phyloP scores from a whole-genome alignment of 2,329 filamentous ascomycete species.

The Aspergillus jensenii region DNA sequence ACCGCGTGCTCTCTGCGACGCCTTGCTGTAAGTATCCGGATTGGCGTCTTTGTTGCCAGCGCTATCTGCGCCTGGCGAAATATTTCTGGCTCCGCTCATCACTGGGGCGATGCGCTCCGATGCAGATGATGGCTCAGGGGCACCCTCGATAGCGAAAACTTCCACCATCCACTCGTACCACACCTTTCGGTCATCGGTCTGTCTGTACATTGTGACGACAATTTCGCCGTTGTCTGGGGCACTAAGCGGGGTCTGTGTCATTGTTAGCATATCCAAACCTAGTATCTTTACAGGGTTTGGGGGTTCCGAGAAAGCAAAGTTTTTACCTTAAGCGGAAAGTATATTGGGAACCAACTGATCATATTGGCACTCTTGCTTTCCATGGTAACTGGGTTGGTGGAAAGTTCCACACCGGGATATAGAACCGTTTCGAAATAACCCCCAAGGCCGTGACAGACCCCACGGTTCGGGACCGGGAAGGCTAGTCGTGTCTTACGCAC shows the following conservation, averaged over 20 bases:
- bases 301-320: too few species aligned
- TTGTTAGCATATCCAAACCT: background rate
- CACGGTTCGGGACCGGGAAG: conserved; percentile 75
- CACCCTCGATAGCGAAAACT: conserved; percentile 58
- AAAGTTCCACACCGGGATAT: conserved; percentile 81
- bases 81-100: conserved; percentile 31
- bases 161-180: conserved; percentile 99
- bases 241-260: conserved; percentile 72
- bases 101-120: conserved; percentile 22
- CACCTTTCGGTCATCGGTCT: conserved; percentile 91
- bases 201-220: conserved; percentile 91
- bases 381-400: conserved; percentile 89
- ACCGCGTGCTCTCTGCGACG: conserved; percentile 15
- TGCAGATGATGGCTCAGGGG: conserved; percentile 11
- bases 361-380: conserved; percentile 92
- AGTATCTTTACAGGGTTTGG: background rate
- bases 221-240: conserved; percentile 82
- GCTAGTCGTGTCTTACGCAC: conserved; percentile 73
- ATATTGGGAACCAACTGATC: conserved; percentile 99
- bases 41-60: conserved; percentile 20
- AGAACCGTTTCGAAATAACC: conserved; percentile 98
- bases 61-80: conserved; percentile 26
- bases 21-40: background rate
- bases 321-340: conserved; percentile 88
- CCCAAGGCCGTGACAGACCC: conserved; percentile 84